Evolutionary conservation across 1,284 basidiomycete genomes (phyloP).

Genomic region (Microbotryum scabiosae): DNA sequence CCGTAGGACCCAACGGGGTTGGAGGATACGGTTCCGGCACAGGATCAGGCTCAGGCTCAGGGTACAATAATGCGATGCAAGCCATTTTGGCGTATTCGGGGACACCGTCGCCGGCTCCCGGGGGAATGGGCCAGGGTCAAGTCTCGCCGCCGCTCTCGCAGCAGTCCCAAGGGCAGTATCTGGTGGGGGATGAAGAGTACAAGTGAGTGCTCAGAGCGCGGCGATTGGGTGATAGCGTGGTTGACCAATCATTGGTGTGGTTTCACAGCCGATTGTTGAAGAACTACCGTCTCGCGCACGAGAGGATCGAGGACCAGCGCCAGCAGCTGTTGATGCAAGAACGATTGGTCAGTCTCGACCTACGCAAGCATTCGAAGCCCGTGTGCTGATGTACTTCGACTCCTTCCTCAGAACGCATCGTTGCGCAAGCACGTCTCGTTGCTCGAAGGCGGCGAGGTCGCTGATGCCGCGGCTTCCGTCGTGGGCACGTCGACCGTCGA

Average conservation of each 20-base stretch:
- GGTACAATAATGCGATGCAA: too few species aligned
- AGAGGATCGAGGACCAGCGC: slow-evolving; percentile 71
- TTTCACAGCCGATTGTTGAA: slow-evolving; percentile 23
- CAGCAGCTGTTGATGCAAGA: slow-evolving; percentile 69
- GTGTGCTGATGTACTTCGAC: too few species aligned
- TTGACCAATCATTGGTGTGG: background rate
- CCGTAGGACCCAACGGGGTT: too few species aligned
- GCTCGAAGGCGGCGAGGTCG: slow-evolving; percentile 53
- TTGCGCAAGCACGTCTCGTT: slow-evolving; percentile 59
- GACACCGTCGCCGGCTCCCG: too few species aligned
- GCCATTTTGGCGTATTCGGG: too few species aligned
- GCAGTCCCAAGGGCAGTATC: background rate
- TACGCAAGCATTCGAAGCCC: too few species aligned
- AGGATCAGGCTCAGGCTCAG: too few species aligned
- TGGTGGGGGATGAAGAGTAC: slow-evolving; percentile 31
- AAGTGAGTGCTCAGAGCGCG: slow-evolving; percentile 15
- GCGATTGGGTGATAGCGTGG: background rate
- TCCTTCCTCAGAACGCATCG: slow-evolving; percentile 48
- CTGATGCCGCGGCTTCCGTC: slow-evolving; percentile 13
- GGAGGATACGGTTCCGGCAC: too few species aligned
- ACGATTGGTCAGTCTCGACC: background rate
- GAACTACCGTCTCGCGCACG: slow-evolving; percentile 64
- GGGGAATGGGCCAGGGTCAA: too few species aligned
- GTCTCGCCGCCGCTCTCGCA: background rate
- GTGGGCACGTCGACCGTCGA: slow-evolving; percentile 41